Conservation (phyloP, 305 asterid species). For the Fraxinus nigra region DNA sequence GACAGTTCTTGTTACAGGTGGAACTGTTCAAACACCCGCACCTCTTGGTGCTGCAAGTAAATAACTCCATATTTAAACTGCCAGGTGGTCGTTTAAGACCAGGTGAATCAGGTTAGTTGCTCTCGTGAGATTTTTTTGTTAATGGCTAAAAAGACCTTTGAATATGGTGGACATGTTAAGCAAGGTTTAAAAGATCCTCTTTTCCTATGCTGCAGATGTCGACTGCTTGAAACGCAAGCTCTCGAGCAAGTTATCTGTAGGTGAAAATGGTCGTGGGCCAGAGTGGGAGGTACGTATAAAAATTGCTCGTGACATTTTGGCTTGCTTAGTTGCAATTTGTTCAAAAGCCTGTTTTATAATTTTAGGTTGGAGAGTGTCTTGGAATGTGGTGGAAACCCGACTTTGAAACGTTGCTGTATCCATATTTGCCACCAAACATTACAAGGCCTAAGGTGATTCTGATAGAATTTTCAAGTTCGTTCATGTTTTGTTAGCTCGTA, state of each 20-base stretch:
- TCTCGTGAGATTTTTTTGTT: not conserved
- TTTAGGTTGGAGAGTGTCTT: slow-evolving; percentile 66
- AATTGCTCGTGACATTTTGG: not conserved
- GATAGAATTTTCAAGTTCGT: not conserved
- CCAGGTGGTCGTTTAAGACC: slow-evolving; percentile 85
- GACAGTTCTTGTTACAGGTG: slow-evolving; percentile 47
- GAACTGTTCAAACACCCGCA: slow-evolving; percentile 88
- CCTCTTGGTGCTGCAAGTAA: slow-evolving; percentile 66
- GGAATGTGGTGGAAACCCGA: slow-evolving; percentile 91
- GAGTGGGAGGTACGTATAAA: slow-evolving; percentile 66
- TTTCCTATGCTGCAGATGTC: slow-evolving; percentile 42
- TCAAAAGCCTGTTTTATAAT: slow-evolving; percentile 7
- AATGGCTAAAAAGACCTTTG: not conserved
- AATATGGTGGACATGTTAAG: not conserved
- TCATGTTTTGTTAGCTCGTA: slow-evolving; percentile 4
- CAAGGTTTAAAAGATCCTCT: not conserved
- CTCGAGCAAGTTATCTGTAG: slow-evolving; percentile 59
- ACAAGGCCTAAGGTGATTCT: slow-evolving; percentile 49
- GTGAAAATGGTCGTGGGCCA: slow-evolving; percentile 50
- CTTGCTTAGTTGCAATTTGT: not conserved
- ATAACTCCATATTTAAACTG: slow-evolving; percentile 61
- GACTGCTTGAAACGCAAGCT: slow-evolving; percentile 84
- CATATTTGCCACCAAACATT: slow-evolving; percentile 58
- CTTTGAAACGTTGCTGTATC: slow-evolving; percentile 59
- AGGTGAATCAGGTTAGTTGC: slow-evolving; percentile 74